These are phyloP conservation scores for Casuarina equisetifolia DNA, from an alignment of 306 rosid genomes.

Conservation along the genomic window DNA sequence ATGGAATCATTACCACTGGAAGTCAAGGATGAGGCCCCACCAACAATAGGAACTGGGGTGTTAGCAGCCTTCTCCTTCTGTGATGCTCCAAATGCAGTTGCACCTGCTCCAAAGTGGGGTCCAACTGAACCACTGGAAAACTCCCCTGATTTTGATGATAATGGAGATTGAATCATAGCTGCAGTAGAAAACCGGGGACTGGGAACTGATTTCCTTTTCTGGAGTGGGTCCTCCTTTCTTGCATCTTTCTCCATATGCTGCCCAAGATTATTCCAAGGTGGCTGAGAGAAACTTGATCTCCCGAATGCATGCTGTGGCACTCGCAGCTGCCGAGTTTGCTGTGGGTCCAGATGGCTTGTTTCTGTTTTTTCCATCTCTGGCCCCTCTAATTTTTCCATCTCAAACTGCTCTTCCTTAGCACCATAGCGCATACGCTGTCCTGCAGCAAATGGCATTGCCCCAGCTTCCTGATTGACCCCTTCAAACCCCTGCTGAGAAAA, in stretches of 20 bases:
- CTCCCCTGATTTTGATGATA: constrained; percentile 89
- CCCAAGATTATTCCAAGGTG: constrained; percentile 71
- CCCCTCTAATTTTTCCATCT: constrained; percentile 65
- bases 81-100: constrained; percentile 49
- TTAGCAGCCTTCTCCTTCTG: constrained; percentile 77
- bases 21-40: constrained; percentile 68
- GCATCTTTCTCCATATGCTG: constrained; percentile 75
- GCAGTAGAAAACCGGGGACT: constrained; percentile 89
- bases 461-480: constrained; percentile 71
- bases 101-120: constrained; percentile 68
- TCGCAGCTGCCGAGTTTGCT: constrained; percentile 62
- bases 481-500: constrained; percentile 72
- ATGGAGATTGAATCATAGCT: constrained; percentile 70
- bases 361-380: constrained; percentile 67
- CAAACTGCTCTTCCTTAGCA: constrained; percentile 88
- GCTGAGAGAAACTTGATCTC: constrained; percentile 73
- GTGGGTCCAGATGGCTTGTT: constrained; percentile 64
- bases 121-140: constrained; percentile 84
- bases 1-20: constrained; percentile 73
- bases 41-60: constrained; percentile 57
- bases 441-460: constrained; percentile 51
- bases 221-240: constrained; percentile 77
- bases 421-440: constrained; percentile 61
- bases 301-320: constrained; percentile 50
- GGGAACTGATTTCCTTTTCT: constrained; percentile 70